Conservation (phyloP, 495 filamentous ascomycete genomes). For the Neurospora sp. region DNA sequence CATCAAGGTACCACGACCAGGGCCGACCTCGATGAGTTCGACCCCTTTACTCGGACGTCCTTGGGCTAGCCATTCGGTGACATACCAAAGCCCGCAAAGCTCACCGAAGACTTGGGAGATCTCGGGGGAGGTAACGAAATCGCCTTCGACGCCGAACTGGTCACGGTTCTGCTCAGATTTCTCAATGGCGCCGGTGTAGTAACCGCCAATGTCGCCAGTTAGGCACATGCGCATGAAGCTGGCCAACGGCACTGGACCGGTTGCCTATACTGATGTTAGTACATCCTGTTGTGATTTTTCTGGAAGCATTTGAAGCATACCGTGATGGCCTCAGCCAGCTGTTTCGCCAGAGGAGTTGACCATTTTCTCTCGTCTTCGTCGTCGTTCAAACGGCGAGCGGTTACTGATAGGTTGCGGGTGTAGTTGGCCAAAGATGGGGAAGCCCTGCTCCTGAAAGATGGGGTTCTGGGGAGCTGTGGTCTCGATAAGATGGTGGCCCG, state of each 20-base stretch:
- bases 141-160: conserved; percentile 82
- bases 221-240: conserved; percentile 98
- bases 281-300: background rate
- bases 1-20: conserved; percentile 93
- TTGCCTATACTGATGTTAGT: conserved; percentile 38
- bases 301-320: conserved; percentile 30
- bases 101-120: conserved; percentile 97
- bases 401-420: conserved; percentile 9
- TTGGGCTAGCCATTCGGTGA: conserved; percentile 93
- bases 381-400: conserved; percentile 3
- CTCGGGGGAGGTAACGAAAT: conserved; percentile 95
- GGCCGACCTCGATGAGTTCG: conserved; percentile 86
- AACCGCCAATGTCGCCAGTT: conserved; percentile 81
- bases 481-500: conserved; percentile 8
- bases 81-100: conserved; percentile 84
- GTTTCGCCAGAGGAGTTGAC: conserved; percentile 85
- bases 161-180: conserved; percentile 42
- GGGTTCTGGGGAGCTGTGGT: background rate
- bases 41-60: conserved; percentile 59
- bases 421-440: background rate
- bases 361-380: conserved; percentile 45
- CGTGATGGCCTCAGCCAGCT: conserved; percentile 71
- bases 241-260: conserved; percentile 84
- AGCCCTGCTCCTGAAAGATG: background rate
- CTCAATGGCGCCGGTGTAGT: conserved; percentile 69